Conservation (phyloP, 2,329 filamentous ascomycete genomes). For the Fusarium pininemorale region DNA sequence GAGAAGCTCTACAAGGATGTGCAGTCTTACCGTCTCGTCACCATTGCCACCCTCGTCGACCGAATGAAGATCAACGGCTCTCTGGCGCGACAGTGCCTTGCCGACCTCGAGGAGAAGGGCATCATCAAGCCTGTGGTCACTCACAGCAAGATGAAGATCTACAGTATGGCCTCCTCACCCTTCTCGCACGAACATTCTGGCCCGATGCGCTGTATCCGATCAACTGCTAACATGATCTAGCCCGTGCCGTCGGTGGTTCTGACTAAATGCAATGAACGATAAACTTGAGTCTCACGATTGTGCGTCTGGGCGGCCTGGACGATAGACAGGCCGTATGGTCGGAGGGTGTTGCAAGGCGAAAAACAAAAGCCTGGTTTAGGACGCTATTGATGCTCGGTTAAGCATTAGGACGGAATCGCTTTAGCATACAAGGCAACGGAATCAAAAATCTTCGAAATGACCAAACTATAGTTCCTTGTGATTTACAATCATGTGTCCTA, state of each 20-base stretch:
- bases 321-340: constrained; percentile 48
- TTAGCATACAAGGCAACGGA: constrained; percentile 51
- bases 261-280: constrained; percentile 49
- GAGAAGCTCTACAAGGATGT: constrained; percentile 99
- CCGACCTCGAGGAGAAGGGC: constrained; percentile 96
- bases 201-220: neutral
- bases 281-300: constrained; percentile 50
- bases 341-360: constrained; percentile 48
- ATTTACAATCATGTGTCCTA: neutral
- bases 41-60: constrained; percentile 97
- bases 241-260: constrained; percentile 67
- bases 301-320: constrained; percentile 51
- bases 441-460: constrained; percentile 50
- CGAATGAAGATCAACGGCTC: constrained; percentile 99
- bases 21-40: constrained; percentile 99
- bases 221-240: constrained; percentile 53
- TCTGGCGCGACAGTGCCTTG: constrained; percentile 87
- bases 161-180: constrained; percentile 69
- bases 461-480: constrained; percentile 23
- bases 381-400: constrained; percentile 53
- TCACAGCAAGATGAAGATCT: constrained; percentile 98
- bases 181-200: neutral
- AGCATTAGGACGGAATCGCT: constrained; percentile 52
- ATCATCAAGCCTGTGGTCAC: constrained; percentile 97
- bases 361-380: constrained; percentile 48